Percentiles rank a stretch among this genome's conserved stretches.
These are phyloP conservation scores for Mortierella polycephala DNA, from an alignment of 371 early-diverging fungal genomes.

Conservation along the genomic window DNA sequence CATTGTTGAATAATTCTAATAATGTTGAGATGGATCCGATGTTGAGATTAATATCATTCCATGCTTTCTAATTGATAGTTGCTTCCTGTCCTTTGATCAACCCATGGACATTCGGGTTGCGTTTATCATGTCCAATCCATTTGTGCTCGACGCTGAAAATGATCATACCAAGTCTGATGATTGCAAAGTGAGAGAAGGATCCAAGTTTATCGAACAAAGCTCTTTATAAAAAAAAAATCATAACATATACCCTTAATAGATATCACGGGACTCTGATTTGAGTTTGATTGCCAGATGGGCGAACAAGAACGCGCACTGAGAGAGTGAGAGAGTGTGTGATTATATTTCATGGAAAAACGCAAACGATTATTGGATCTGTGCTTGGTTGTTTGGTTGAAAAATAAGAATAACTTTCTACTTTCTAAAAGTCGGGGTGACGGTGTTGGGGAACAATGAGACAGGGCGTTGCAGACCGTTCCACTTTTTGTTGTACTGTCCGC, in stretches of 20 bases:
- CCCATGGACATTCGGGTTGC: background rate
- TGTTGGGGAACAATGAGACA: conserved; percentile 33
- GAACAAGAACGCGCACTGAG: too few relatives aligned
- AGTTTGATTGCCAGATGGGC: too few relatives aligned
- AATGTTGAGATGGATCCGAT: conserved; percentile 5
- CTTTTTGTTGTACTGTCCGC: conserved; percentile 52
- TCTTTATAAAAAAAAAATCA: conserved; percentile 8
- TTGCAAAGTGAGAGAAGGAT: conserved; percentile 53
- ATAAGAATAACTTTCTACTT: conserved; percentile 13
- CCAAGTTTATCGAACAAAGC: background rate
- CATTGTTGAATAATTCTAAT: conserved; percentile 42
- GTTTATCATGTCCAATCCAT: background rate
- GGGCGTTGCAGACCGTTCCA: conserved; percentile 45
- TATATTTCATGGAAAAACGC: background rate
- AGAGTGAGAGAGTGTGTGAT: too few relatives aligned
- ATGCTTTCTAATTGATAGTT: background rate
- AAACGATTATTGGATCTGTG: too few relatives aligned
- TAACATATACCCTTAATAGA: conserved; percentile 14
- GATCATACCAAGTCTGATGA: conserved; percentile 53
- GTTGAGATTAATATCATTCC: background rate
- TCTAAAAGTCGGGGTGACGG: conserved; percentile 30
- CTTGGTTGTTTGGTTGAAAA: background rate
- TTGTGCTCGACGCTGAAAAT: too few relatives aligned
- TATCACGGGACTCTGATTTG: conserved; percentile 1
- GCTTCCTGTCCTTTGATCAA: background rate